Evolutionary conservation across 176 grass and related monocot genomes (phyloP).

Genomic region (Phoenix dactylifera): DNA sequence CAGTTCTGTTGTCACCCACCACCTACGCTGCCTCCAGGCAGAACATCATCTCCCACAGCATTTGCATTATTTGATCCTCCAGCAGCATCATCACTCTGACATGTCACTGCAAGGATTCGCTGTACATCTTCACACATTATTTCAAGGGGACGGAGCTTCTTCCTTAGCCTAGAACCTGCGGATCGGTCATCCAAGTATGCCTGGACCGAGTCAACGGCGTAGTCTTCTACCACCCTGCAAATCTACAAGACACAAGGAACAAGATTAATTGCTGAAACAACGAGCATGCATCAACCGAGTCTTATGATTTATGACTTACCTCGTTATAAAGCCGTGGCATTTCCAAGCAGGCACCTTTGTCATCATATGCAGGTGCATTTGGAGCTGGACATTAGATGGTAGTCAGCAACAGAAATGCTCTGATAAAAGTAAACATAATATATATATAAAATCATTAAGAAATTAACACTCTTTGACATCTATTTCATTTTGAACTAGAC

Average conservation of each 20-base stretch:
- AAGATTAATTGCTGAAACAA: not conserved
- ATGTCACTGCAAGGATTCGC: constrained; percentile 30
- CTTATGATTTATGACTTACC: constrained; percentile 24
- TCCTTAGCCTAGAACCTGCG: constrained; percentile 39
- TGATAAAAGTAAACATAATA: constrained; percentile 13
- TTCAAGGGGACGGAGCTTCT: constrained; percentile 47
- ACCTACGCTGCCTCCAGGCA: not conserved
- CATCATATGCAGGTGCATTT: constrained; percentile 30
- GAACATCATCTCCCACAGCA: not conserved
- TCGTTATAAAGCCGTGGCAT: constrained; percentile 78
- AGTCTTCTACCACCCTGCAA: constrained; percentile 62
- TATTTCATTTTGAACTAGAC: too few species aligned
- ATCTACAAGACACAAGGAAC: constrained; percentile 40
- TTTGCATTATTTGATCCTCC: not conserved
- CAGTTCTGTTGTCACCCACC: not conserved
- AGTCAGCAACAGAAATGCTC: not conserved
- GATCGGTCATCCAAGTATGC: constrained; percentile 51
- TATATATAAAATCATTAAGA: not conserved
- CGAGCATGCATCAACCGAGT: too few species aligned
- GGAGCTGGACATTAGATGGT: constrained; percentile 38
- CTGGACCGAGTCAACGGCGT: constrained; percentile 34
- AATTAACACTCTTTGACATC: too few species aligned
- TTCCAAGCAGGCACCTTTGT: constrained; percentile 24
- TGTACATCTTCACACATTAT: constrained; percentile 34
- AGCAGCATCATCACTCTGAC: constrained; percentile 8